Evolutionary conservation across 1,139 yeast species (phyloP).

Genomic region (Nakaseomyces kungkrabaensis): DNA sequence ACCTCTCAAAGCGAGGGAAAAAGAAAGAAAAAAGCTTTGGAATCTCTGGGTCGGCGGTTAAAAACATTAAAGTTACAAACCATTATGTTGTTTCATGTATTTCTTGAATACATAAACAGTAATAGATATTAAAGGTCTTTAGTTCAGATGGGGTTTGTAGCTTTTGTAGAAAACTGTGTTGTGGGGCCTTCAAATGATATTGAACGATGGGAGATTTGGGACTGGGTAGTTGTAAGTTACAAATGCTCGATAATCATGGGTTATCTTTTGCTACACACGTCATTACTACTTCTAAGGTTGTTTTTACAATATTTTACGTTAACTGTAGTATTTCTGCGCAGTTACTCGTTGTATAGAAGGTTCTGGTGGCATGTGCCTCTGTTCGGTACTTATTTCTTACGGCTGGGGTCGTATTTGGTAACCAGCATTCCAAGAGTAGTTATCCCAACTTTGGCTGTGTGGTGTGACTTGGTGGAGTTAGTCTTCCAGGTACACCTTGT

Average conservation of each 20-base stretch:
- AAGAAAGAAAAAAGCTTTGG: not conserved
- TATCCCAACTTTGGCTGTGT: conserved; percentile 10
- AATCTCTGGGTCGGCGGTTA: no score
- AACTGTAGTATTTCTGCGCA: conserved; percentile 4
- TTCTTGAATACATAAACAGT: no score
- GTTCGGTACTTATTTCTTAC: conserved; percentile 11
- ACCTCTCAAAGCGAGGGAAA: not conserved
- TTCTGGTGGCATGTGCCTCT: conserved; percentile 17
- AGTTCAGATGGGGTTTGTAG: conserved; percentile 11
- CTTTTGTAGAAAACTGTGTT: conserved; percentile 14
- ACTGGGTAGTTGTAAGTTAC: conserved; percentile 9
- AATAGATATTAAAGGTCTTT: not conserved
- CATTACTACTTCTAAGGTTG: conserved; percentile 2
- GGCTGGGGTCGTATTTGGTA: conserved; percentile 7
- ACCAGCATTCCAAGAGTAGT: conserved; percentile 4
- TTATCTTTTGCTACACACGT: conserved; percentile 7
- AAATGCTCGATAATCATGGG: conserved; percentile 6
- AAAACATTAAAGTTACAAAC: no score
- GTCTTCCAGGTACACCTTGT: conserved; percentile 15
- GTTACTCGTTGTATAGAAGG: conserved; percentile 6
- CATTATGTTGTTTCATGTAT: no score
- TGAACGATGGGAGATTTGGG: conserved; percentile 7
- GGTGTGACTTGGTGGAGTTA: conserved; percentile 10
- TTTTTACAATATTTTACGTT: conserved; percentile 3
- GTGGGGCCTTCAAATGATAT: conserved; percentile 12